Percentiles rank a stretch among this genome's conserved stretches.
These are phyloP conservation scores for Catenaria anguillulae DNA, from an alignment of 371 early-diverging fungal genomes.

Conservation along the genomic window DNA sequence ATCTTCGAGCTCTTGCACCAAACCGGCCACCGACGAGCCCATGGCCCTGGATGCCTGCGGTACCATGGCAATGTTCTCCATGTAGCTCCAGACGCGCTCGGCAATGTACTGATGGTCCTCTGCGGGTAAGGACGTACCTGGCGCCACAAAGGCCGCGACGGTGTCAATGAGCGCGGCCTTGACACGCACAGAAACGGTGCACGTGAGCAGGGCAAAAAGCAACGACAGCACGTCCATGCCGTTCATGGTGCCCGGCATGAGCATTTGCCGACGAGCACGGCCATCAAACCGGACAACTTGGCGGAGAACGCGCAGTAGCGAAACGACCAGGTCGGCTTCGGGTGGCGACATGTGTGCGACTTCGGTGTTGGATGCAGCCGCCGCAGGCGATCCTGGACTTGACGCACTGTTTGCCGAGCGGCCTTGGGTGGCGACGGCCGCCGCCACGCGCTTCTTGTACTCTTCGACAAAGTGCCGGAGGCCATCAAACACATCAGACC, in stretches of 20 bases:
- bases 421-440: slow-evolving; percentile 4
- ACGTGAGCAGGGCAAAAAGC: slow-evolving; percentile 54
- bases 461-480: neutral
- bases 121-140: slow-evolving; percentile 15
- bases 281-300: slow-evolving; percentile 42
- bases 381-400: too few relatives aligned
- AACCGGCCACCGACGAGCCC: slow-evolving; percentile 20
- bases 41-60: slow-evolving; percentile 19
- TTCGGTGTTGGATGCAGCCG: slow-evolving; percentile 1
- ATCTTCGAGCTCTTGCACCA: slow-evolving; percentile 59
- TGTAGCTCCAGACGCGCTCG: slow-evolving; percentile 42
- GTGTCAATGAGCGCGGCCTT: slow-evolving; percentile 60
- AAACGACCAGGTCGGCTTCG: slow-evolving; percentile 42
- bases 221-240: slow-evolving; percentile 34
- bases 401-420: too few relatives aligned
- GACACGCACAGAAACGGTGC: slow-evolving; percentile 45
- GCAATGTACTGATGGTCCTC: slow-evolving; percentile 27
- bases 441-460: neutral
- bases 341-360: slow-evolving; percentile 37
- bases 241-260: slow-evolving; percentile 44
- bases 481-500: slow-evolving; percentile 11
- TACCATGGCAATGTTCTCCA: slow-evolving; percentile 55
- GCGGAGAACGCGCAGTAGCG: slow-evolving; percentile 47
- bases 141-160: slow-evolving; percentile 47
- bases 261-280: slow-evolving; percentile 33